Percentiles rank a stretch among this genome's conserved stretches.
These are phyloP conservation scores for Taiwanofungus camphoratus DNA, from an alignment of 1,284 basidiomycete species.

Conservation along the genomic window DNA sequence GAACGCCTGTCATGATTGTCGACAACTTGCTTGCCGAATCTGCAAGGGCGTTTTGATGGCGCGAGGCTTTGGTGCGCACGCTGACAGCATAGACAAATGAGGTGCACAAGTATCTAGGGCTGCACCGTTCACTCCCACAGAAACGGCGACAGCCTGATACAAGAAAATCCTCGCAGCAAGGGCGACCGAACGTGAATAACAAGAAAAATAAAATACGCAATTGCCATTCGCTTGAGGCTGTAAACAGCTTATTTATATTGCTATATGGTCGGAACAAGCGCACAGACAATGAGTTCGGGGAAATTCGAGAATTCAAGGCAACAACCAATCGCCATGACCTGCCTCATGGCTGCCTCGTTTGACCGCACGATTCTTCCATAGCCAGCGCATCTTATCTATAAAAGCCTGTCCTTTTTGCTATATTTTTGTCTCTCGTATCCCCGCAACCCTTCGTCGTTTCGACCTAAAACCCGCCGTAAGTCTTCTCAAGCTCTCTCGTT, in stretches of 20 bases:
- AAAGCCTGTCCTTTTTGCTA: conserved; percentile 27
- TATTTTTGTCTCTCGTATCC: conserved; percentile 14
- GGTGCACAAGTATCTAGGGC: too few species aligned
- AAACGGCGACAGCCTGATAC: too few species aligned
- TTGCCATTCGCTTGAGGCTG: not conserved
- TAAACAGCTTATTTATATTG: not conserved
- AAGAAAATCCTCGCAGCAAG: too few species aligned
- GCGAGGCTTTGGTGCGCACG: conserved; percentile 17
- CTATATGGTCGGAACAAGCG: conserved; percentile 1
- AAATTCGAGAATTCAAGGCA: conserved; percentile 8
- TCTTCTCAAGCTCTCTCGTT: conserved; percentile 4
- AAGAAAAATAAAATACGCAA: too few species aligned
- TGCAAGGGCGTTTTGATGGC: conserved; percentile 19
- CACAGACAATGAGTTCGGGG: conserved; percentile 1
- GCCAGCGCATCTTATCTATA: conserved; percentile 40
- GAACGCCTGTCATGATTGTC: conserved; percentile 4
- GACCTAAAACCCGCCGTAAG: conserved; percentile 7
- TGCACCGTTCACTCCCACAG: too few species aligned
- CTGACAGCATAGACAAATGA: conserved; percentile 10
- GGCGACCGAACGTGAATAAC: too few species aligned
- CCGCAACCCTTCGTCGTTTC: conserved; percentile 9
- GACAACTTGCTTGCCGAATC: not conserved
- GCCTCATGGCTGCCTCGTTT: conserved; percentile 46
- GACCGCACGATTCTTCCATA: conserved; percentile 17
- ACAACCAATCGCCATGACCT: conserved; percentile 13